phyloP scores from a whole-genome alignment of 805 yeast genomes.

The Candida xiaguanensis region DNA sequence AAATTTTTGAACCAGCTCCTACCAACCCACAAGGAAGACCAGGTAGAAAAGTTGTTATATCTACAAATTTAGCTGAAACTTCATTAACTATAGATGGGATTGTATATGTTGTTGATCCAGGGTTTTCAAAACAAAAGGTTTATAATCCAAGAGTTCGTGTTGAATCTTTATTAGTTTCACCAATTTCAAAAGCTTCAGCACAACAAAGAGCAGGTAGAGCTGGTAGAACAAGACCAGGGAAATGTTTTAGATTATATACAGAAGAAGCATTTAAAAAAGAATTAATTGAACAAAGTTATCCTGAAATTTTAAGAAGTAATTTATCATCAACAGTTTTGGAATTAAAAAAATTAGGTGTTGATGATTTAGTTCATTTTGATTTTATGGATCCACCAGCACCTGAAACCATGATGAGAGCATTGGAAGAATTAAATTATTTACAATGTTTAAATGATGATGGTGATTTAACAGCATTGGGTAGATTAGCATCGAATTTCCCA shows the following conservation, averaged over 20 bases:
- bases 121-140: constrained; percentile 93
- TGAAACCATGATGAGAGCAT: constrained; percentile 98
- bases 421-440: constrained; percentile 89
- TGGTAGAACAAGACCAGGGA: constrained; percentile 98
- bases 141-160: constrained; percentile 95
- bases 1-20: constrained; percentile 90
- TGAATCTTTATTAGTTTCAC: constrained; percentile 89
- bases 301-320: constrained; percentile 90
- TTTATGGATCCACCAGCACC: constrained; percentile 99
- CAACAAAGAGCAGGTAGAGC: constrained; percentile 99
- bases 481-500: constrained; percentile 90
- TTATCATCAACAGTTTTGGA: constrained; percentile 89
- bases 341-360: constrained; percentile 89
- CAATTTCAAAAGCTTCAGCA: constrained; percentile 95
- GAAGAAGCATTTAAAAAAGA: constrained; percentile 96
- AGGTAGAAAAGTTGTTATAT: constrained; percentile 90
- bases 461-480: constrained; percentile 81
- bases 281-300: constrained; percentile 90
- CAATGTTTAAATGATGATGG: constrained; percentile 92
- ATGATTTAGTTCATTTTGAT: constrained; percentile 95
- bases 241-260: constrained; percentile 92
- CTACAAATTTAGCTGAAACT: constrained; percentile 97
- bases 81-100: constrained; percentile 97
- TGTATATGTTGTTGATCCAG: constrained; percentile 96
- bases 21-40: constrained; percentile 74